Base-by-base conservation (phyloP, 1,284 basidiomycete species). In the Fomes fomentarius region DNA sequence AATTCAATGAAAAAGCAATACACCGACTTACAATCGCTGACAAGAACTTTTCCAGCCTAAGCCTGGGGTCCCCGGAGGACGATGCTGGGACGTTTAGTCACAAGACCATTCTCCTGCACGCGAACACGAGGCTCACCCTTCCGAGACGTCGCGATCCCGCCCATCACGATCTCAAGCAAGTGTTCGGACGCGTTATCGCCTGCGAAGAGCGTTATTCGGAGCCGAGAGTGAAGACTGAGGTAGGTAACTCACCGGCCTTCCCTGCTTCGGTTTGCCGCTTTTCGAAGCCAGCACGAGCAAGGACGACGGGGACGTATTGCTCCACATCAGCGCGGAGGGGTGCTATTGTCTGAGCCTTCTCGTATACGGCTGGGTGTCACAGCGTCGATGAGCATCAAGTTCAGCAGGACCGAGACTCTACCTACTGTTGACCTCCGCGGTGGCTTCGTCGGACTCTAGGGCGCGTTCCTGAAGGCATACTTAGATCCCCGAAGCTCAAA, bases 1-100 rank as follows among this genome's bases (percentile, higher is more conserved):
- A n/a, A n/a, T n/a, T n/a, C n/a, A n/a, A n/a, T n/a, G n/a, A n/a
- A n/a, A n/a, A n/a, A n/a, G n/a, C n/a, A n/a, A n/a, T n/a, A n/a
- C n/a, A n/a, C n/a, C 6, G 19, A 77, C 88, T 60, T 66, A 94
- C 94, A 54, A 92, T 75, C 44, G 83, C 79, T 30, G 86, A 77
- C 17, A 94, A 75, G 67, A 86, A 93, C 64, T 91, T 94, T 68
- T 97, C 94, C 31, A 97, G 71, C 34, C 89, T 81, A 49, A 92
- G 75, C 24, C 84, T 74, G 3, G 80, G 69, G 63, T 87, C 85
- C 6, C 83, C 83, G 6, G 69, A 61, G 37, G 72, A 68, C 25
- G 70, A 70, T 11, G 73, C 78, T 79, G 58, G 5, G 4, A 26
- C 8, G 17, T 22, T 52, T 44, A 49, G 50, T 54, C 34, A 58